Percentiles rank a stretch among this genome's conserved stretches.
phyloP scores from a whole-genome alignment of 2,329 filamentous ascomycete genomes.

The Podosphaera aphanis region DNA sequence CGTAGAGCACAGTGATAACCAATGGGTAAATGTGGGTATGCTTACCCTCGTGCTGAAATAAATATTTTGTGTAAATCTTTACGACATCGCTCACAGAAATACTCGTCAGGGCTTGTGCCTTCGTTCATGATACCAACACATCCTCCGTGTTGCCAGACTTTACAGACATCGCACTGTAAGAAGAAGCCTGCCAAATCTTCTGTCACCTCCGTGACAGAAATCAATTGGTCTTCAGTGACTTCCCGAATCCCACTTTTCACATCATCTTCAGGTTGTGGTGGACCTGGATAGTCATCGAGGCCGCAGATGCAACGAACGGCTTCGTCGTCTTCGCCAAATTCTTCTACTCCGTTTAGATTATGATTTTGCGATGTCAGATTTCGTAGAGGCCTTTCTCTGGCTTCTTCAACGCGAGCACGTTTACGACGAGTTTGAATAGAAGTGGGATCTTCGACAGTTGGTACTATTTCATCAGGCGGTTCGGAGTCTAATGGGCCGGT shows the following conservation, averaged over 20 bases:
- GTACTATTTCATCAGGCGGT: conserved; percentile 34
- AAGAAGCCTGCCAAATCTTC: conserved; percentile 81
- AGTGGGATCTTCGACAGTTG: conserved; percentile 23
- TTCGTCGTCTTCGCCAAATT: conserved; percentile 65
- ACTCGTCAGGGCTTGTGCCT: conserved; percentile 78
- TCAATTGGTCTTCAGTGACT: conserved; percentile 31
- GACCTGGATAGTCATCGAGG: conserved; percentile 81
- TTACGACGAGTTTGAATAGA: conserved; percentile 58
- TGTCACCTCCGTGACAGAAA: conserved; percentile 30
- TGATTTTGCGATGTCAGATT: conserved; percentile 25
- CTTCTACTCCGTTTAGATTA: conserved; percentile 36
- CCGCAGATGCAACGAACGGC: conserved; percentile 89
- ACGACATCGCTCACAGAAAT: conserved; percentile 89
- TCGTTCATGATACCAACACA: conserved; percentile 95
- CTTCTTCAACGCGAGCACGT: conserved; percentile 31
- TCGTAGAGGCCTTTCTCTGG: conserved; percentile 15
- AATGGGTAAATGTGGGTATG: conserved; percentile 7
- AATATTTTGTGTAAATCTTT: conserved; percentile 76
- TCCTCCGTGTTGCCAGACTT: conserved; percentile 96
- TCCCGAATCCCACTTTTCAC: conserved; percentile 29
- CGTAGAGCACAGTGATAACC: too few species aligned
- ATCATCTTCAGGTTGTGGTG: conserved; percentile 32
- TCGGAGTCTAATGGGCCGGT: conserved; percentile 50
- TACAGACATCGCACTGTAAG: conserved; percentile 92
- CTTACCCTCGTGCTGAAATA: conserved; percentile 66